Percentiles rank a stretch among this genome's conserved stretches.
Conservation (phyloP, 768 basidiomycete genomes). For the Hypsizygus marmoreus region DNA sequence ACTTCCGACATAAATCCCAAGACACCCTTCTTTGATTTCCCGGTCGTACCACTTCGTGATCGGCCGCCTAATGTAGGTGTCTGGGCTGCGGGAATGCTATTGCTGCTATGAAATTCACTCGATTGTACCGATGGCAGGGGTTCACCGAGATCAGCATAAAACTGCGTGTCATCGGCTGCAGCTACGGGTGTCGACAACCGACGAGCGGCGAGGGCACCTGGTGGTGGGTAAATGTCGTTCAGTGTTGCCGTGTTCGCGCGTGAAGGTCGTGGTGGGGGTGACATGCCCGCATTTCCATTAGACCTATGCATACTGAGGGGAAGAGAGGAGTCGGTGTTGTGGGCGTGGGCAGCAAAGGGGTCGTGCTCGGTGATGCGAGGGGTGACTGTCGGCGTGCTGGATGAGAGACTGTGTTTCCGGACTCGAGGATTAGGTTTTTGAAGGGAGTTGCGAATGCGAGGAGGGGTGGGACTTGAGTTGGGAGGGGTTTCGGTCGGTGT, state of each 20-base stretch:
- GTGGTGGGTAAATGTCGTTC: conserved; percentile 66
- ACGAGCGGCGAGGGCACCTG: conserved; percentile 42
- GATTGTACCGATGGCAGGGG: conserved; percentile 37
- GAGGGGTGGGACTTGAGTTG: conserved; percentile 27
- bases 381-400: conserved; percentile 27
- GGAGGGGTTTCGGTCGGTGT: conserved; percentile 48
- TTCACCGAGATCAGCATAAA: conserved; percentile 49
- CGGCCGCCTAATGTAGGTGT: conserved; percentile 27
- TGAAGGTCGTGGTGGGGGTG: conserved; percentile 78
- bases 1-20: conserved; percentile 72
- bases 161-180: conserved; percentile 34
- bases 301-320: conserved; percentile 29
- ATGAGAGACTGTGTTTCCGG: conserved; percentile 55
- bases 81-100: conserved; percentile 20
- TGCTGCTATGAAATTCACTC: conserved; percentile 26
- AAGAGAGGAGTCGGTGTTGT: conserved; percentile 30
- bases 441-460: conserved; percentile 53
- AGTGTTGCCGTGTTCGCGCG: conserved; percentile 83
- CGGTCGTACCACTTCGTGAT: conserved; percentile 50
- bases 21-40: conserved; percentile 66
- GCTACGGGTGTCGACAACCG: conserved; percentile 53
- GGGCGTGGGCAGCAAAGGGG: conserved; percentile 53
- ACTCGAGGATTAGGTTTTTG: conserved; percentile 60
- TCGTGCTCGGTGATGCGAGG: conserved; percentile 51
- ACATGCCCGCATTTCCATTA: conserved; percentile 37